These are phyloP conservation scores for Agaricus blazei DNA, from an alignment of 768 basidiomycete species.

Conservation along the genomic window DNA sequence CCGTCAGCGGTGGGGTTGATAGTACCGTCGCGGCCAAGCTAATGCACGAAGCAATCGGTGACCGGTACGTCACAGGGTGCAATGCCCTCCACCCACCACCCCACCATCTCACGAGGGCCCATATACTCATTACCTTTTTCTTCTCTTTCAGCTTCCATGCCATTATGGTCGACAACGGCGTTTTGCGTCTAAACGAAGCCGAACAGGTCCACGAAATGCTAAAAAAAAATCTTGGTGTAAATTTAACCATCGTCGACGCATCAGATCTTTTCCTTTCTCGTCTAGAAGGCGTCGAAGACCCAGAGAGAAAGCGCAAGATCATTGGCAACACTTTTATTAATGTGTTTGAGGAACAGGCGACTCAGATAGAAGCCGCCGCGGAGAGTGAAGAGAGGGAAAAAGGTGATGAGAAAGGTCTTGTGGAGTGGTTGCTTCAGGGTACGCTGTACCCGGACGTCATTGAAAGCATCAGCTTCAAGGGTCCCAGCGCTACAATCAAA, in stretches of 20 bases:
- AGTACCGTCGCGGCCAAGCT: conserved; percentile 97
- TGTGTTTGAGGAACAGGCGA: conserved; percentile 92
- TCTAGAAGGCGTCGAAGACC: conserved; percentile 90
- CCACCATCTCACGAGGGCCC: no score
- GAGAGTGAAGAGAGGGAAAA: conserved; percentile 67
- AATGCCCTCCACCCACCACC: no score
- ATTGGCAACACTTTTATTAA: conserved; percentile 99
- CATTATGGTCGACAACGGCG: conserved; percentile 99
- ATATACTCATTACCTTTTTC: neutral
- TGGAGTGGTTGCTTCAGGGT: conserved; percentile 97
- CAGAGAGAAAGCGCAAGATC: conserved; percentile 95
- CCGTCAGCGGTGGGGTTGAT: conserved; percentile 96
- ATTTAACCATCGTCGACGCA: conserved; percentile 93
- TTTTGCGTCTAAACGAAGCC: conserved; percentile 88
- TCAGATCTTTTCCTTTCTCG: conserved; percentile 88
- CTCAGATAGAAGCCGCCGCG: conserved; percentile 79
- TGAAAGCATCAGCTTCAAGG: conserved; percentile 99
- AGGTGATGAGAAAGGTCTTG: conserved; percentile 76
- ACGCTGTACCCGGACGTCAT: conserved; percentile 99
- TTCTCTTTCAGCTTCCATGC: conserved; percentile 77
- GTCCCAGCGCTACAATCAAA: conserved; percentile 98
- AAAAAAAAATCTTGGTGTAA: conserved; percentile 89
- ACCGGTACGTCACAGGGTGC: conserved; percentile 51
- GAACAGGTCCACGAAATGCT: conserved; percentile 91
- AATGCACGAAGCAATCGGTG: conserved; percentile 99